Conservation (phyloP, 2,329 filamentous ascomycete genomes). For the Grosmannia penicillata region DNA sequence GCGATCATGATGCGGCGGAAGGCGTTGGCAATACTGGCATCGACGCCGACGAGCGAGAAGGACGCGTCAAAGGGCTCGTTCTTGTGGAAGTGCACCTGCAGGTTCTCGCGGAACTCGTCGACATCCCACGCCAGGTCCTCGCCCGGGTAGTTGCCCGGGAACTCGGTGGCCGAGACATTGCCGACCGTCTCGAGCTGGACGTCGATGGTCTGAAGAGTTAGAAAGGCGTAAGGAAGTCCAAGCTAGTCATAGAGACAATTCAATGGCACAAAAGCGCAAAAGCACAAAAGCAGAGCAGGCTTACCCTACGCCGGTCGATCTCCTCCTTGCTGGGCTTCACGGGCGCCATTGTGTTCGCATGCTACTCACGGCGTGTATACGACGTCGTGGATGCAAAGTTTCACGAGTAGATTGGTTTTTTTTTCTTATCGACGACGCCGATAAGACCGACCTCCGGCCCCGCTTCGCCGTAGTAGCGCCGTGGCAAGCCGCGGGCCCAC, state of each 20-base stretch:
- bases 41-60: constrained; percentile 84
- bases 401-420: constrained; percentile 1
- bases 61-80: constrained; percentile 63
- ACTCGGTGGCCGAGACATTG: constrained; percentile 79
- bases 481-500: background rate
- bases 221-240: too few relatives aligned
- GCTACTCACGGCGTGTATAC: background rate
- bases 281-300: constrained; percentile 6
- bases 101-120: constrained; percentile 23
- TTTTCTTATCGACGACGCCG: background rate
- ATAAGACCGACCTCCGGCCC: background rate
- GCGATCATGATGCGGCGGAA: constrained; percentile 92
- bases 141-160: constrained; percentile 77
- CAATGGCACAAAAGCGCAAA: background rate
- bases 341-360: constrained; percentile 23
- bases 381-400: background rate
- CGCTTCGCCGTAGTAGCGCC: background rate
- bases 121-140: constrained; percentile 50
- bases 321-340: constrained; percentile 36
- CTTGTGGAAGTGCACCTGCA: constrained; percentile 62
- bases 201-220: constrained; percentile 51
- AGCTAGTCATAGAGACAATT: too few relatives aligned
- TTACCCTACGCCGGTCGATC: constrained; percentile 46
- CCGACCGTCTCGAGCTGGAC: constrained; percentile 85
- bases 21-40: constrained; percentile 89